Evolutionary conservation across 2,329 filamentous ascomycete species (phyloP).

Genomic region (Balansia obtecta): DNA sequence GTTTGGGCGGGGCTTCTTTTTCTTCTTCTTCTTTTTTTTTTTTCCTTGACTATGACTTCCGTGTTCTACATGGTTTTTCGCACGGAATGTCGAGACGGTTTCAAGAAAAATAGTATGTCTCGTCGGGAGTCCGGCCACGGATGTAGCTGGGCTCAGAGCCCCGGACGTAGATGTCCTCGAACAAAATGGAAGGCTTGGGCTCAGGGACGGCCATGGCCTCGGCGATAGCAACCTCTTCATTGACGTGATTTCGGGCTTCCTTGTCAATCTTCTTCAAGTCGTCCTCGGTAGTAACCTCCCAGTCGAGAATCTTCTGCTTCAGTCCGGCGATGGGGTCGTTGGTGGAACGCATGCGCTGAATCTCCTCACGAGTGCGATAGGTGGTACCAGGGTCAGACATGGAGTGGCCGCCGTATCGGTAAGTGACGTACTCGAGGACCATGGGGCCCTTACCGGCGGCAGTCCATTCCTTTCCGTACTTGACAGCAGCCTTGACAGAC

Average conservation of each 20-base stretch:
- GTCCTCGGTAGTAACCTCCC: constrained; percentile 81
- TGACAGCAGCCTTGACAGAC: constrained; percentile 89
- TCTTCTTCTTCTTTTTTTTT: too few relatives aligned
- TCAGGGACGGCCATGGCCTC: constrained; percentile 82
- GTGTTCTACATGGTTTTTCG: background rate
- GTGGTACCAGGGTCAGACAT: constrained; percentile 99
- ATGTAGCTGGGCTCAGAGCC: constrained; percentile 82
- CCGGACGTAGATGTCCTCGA: constrained; percentile 89
- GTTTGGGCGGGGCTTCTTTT: too few relatives aligned
- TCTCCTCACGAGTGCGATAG: constrained; percentile 98
- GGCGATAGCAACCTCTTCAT: constrained; percentile 78
- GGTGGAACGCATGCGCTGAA: constrained; percentile 98
- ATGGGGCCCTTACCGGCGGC: constrained; percentile 76
- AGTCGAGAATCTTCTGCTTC: constrained; percentile 96
- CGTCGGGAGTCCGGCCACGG: constrained; percentile 76
- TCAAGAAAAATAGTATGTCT: constrained; percentile 82
- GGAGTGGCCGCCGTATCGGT: constrained; percentile 98
- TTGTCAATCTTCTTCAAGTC: constrained; percentile 96
- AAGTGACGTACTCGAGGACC: constrained; percentile 97
- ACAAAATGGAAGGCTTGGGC: constrained; percentile 69
- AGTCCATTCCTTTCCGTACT: constrained; percentile 86
- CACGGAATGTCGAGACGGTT: background rate
- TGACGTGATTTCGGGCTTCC: constrained; percentile 73
- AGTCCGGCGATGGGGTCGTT: constrained; percentile 96
- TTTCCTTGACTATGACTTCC: too few relatives aligned